Evolutionary conservation across 345 rosid species (phyloP), one percentile per base, ranked within the genome.

Genomic region (Psidium friedrichsthalianum): DNA sequence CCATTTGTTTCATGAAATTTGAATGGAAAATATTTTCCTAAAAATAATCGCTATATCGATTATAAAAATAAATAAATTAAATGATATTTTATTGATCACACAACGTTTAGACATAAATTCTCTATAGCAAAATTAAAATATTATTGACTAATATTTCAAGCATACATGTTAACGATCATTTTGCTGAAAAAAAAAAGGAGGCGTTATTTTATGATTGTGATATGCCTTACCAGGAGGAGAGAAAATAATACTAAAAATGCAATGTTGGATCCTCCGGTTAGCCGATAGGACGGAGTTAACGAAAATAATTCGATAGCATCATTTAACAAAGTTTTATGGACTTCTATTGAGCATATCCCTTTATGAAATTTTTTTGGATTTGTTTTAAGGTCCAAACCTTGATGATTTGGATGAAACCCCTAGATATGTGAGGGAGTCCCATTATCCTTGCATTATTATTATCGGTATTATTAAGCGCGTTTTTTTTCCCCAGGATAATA

Each of bases 31-130:
- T 8, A 69, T 69, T 69, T 14, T 57, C 8, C 1, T 2, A 18
- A 69, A 56, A 8, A 11, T 4, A 1, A 32, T 36, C 1, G 4
- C 0, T 56, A 1, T 56, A 56, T 4, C 8, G 2, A 3, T 18
- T 69, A 9, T 2, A 36, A 69, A 36, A 18, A 36, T 0, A 0
- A 18, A 21, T 64, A 11, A 11, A 8, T 1, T 0, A 14, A 18
- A 8, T 16, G 7, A 32, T 18, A 32, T 8, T 61, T 69, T 24
- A 36, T 20, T 18, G 0, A 32, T 2, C 78, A 69, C 3, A 3
- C 32, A 69, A 16, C 32, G 32, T 32, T 4, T 18, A 69, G 5
- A 64, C 20, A 59, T 64, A 2, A 64, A 32, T 64, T 32, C 1
- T 64, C n/a, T 18, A 9, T 64, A 69, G 16, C 8, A 61, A 16